Base-by-base conservation (phyloP, 2,329 filamentous ascomycete species). In the Aspergillus spinulosporus region DNA sequence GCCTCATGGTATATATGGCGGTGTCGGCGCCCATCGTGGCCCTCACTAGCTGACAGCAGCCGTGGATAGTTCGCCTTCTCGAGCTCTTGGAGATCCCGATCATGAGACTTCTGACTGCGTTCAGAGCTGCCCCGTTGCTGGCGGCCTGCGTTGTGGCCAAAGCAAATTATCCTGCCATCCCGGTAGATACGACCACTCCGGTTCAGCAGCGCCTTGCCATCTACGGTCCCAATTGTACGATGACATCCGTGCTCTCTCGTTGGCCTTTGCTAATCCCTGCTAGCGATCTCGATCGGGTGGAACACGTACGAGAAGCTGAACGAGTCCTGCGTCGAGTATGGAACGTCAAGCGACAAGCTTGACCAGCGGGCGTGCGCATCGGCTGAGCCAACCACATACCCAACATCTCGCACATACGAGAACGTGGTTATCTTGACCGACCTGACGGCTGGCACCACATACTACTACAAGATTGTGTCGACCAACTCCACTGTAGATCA, bases 401-500 rank as follows among this genome's bases (percentile, higher is more conserved):
- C 71, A 1, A 79, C 78, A 0, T 83, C 82, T n/a, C 76, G 81
- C 11, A 85, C 82, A 0, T 83, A 75, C 61, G 77, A 76, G 36
- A 80, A 84, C 60, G 71, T 72, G 0, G 82, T 82, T 0, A 72
- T 72, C 1, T 67, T 85, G 34, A 71, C 72, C 0, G 72, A 65
- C 5, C 68, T 86, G 15, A 69, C 68, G 0, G 77, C 83, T 0
- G 81, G 78, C 0, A 84, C 82, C 1, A 83, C 76, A 0, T 86
- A 86, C 68, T 85, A 82, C 72, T 86, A 86, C 73, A 77, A 82
- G 71, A 84, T 85, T 48, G 74, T 73, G 6, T 84, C 82, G 2
- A 79, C 75, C 29, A 85, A 85, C 68, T 82, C 82, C 0, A 81
- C 66, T 3, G 71, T 81, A 6, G 76, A 78, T 34, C 76, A 80